A percentile compares a stretch with the other conserved stretches of the same genome.
Conservation (phyloP, 192 early-diverging fungal genomes). For the Entomortierella parvispora region DNA sequence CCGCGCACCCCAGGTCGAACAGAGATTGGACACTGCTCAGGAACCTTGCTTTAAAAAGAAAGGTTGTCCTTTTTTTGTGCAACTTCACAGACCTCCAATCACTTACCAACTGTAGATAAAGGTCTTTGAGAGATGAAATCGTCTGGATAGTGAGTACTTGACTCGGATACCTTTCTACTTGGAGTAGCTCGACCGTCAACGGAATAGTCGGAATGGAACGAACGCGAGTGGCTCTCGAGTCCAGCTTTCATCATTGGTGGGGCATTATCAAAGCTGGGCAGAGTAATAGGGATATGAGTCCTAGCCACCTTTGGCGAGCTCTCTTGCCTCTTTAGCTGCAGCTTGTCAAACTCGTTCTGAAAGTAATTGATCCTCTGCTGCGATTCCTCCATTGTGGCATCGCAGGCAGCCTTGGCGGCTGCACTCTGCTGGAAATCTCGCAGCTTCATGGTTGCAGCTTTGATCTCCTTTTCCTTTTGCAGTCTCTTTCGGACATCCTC, state of each 20-base stretch:
- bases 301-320: slow-evolving; percentile 15
- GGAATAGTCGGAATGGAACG: background rate
- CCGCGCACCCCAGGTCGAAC: too few species aligned
- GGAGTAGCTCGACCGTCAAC: slow-evolving; percentile 6
- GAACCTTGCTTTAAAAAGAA: too few species aligned
- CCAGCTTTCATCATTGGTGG: slow-evolving; percentile 30
- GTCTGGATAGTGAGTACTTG: slow-evolving; percentile 43
- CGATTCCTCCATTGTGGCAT: slow-evolving; percentile 71
- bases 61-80: too few species aligned
- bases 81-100: background rate
- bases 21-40: too few species aligned
- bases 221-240: slow-evolving; percentile 11
- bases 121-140: slow-evolving; percentile 47
- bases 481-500: slow-evolving; percentile 46
- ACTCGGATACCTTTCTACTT: slow-evolving; percentile 24
- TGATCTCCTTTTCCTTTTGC: slow-evolving; percentile 54
- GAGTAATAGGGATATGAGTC: slow-evolving; percentile 30
- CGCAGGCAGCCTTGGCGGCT: slow-evolving; percentile 70
- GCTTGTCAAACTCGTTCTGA: slow-evolving; percentile 68
- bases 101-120: slow-evolving; percentile 41
- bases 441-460: slow-evolving; percentile 45
- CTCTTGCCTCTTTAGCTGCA: slow-evolving; percentile 55
- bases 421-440: slow-evolving; percentile 46
- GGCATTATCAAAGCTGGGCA: slow-evolving; percentile 33
- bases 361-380: slow-evolving; percentile 77